Percentiles rank a stretch among this genome's conserved stretches.
These are phyloP conservation scores for Microcera coccophila DNA, from an alignment of 2,329 filamentous ascomycete species.

Conservation along the genomic window DNA sequence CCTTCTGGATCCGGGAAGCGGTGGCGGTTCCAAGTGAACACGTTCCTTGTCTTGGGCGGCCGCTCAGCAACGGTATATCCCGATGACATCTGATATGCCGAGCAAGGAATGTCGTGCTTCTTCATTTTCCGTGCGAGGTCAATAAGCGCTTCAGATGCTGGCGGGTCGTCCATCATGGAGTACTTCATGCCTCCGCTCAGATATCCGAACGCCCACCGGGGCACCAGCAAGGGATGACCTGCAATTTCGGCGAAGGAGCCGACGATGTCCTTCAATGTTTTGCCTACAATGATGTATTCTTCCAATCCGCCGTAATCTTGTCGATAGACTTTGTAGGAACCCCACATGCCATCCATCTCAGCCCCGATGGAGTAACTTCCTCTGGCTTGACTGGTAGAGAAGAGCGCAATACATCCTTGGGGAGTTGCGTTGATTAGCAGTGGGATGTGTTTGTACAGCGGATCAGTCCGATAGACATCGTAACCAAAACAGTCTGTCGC, in stretches of 20 bases:
- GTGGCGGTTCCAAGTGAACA: conserved; percentile 65
- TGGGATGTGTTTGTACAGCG: conserved; percentile 72
- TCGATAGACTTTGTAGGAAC: conserved; percentile 68
- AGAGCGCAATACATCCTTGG: conserved; percentile 60
- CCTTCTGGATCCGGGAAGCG: conserved; percentile 65
- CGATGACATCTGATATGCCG: conserved; percentile 68
- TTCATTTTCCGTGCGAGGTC: conserved; percentile 59
- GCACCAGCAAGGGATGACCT: conserved; percentile 64
- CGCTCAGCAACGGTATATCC: conserved; percentile 67
- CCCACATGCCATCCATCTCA: conserved; percentile 74
- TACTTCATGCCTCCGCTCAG: conserved; percentile 61
- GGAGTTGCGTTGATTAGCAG: conserved; percentile 66
- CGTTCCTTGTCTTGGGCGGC: conserved; percentile 66
- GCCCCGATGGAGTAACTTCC: conserved; percentile 64
- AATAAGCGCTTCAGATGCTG: conserved; percentile 56
- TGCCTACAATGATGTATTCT: conserved; percentile 65
- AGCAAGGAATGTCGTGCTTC: conserved; percentile 64
- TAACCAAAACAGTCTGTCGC: conserved; percentile 72
- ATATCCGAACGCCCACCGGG: conserved; percentile 70
- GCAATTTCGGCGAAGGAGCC: conserved; percentile 63
- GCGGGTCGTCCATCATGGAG: conserved; percentile 47
- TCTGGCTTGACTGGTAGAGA: conserved; percentile 63
- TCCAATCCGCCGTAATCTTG: conserved; percentile 70
- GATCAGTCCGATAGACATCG: conserved; percentile 66
- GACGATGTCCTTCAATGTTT: conserved; percentile 63